Evolutionary conservation across 768 basidiomycete species (phyloP).

Genomic region (Nevesoporus exiguus): DNA sequence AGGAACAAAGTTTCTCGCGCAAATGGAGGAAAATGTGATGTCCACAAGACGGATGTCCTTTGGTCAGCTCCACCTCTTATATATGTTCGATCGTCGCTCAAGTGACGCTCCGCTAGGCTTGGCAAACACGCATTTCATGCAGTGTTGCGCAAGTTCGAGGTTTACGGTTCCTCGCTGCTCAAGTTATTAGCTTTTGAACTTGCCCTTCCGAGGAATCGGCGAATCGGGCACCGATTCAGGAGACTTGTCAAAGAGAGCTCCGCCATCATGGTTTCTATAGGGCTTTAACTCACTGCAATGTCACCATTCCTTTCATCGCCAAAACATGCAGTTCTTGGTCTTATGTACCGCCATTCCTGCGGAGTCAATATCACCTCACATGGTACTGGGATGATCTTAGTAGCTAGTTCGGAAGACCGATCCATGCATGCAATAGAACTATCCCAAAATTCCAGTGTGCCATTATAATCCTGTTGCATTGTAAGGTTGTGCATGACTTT

Average conservation of each 20-base stretch:
- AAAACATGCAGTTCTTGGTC: neutral
- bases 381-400: neutral
- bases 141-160: conserved; percentile 53
- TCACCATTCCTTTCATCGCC: neutral
- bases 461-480: too few relatives aligned
- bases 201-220: conserved; percentile 41
- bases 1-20: conserved; percentile 37
- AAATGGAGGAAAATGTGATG: conserved; percentile 37
- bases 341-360: neutral
- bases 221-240: conserved; percentile 44
- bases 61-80: conserved; percentile 49
- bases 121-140: conserved; percentile 76
- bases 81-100: conserved; percentile 2
- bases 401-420: neutral
- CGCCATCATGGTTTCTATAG: conserved; percentile 19
- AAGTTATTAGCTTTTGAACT: conserved; percentile 49
- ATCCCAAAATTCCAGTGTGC: too few relatives aligned
- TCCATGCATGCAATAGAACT: neutral
- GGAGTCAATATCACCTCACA: neutral
- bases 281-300: conserved; percentile 9
- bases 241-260: conserved; percentile 38
- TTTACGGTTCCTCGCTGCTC: conserved; percentile 46
- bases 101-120: conserved; percentile 49
- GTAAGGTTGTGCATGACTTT: too few relatives aligned
- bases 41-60: conserved; percentile 49